Evolutionary conservation across 495 filamentous ascomycete genomes (phyloP), one percentile per base, ranked within the genome.

Genomic region (Paragyromitra xinjiangensis): DNA sequence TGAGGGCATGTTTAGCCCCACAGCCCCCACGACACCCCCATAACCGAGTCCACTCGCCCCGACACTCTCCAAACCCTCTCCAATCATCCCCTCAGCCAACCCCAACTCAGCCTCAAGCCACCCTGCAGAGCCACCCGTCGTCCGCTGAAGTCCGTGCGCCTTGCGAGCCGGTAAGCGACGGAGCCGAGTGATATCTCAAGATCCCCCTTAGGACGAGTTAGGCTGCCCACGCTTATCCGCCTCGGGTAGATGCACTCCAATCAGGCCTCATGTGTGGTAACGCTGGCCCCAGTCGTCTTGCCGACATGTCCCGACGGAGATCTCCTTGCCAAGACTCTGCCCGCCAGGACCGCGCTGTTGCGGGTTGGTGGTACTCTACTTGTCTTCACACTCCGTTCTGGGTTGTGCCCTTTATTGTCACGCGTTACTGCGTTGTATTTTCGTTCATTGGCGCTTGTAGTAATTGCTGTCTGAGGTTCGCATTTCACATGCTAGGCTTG

Each of bases 101-200:
- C 29, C 29, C 26, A 0, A 19, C 66, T 59, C 53, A 59, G 67
- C 67, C 67, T 22, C 53, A n/a, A 59, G 56, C 56, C 56, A 61
- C 56, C 29, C 19, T 22, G 16, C 29, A 22, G 50, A 19, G 19
- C 22, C 53, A 59, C 56, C 56, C 5, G 26, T 37, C 14, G 6
- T 53, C 50, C 50, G 19, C 50, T 45, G 44, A 16, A 14, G 44
- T 12, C 50, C 50, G 19, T 22, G 5, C 50, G 6, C 6, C 14
- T n/a, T 6, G 16, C n/a, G 16, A 8, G 14, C 50, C 50, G 16
- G 22, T 11, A 42, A 14, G 53, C 53, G 53, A 59, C 8, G 14
- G 50, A 14, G 0, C 51, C 67, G 67, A 69, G 67, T 69, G 67
- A 69, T 69, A 58, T 69, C 50, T 69, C 50, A 37, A 69, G 66